phyloP scores from a whole-genome alignment of 495 filamentous ascomycete genomes.

The Acidiella bohemica region DNA sequence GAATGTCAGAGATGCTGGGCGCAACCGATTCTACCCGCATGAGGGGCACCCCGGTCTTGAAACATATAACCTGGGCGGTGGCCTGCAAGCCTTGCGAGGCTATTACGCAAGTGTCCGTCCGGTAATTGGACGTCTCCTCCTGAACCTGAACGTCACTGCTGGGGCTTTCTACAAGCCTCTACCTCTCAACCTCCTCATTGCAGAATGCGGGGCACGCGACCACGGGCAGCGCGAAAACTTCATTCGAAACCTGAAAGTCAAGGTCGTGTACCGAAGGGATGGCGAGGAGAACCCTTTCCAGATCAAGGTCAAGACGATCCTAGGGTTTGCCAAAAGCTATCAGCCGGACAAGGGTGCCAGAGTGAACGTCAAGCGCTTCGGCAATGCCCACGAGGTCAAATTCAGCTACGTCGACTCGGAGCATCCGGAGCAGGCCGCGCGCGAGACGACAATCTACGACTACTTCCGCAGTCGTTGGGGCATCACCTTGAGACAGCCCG shows the following conservation, averaged over 20 bases:
- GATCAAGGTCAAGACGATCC: constrained; percentile 11
- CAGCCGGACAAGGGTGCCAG: no score
- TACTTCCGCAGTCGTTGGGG: constrained; percentile 32
- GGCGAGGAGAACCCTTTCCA: neutral
- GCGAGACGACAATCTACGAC: constrained; percentile 13
- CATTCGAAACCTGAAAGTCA: constrained; percentile 20
- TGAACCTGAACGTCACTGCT: constrained; percentile 38
- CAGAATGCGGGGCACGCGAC: constrained; percentile 11
- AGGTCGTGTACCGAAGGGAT: constrained; percentile 20
- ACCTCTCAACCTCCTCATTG: constrained; percentile 22
- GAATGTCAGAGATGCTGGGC: constrained; percentile 24
- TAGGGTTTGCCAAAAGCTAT: neutral
- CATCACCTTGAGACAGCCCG: constrained; percentile 26
- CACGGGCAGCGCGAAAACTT: constrained; percentile 9
- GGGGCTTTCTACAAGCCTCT: constrained; percentile 32
- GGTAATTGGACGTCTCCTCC: constrained; percentile 28
- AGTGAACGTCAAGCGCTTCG: constrained; percentile 1
- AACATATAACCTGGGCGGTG: constrained; percentile 22
- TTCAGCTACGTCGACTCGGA: constrained; percentile 30
- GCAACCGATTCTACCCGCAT: constrained; percentile 25
- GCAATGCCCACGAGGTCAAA: constrained; percentile 31
- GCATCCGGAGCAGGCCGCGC: neutral
- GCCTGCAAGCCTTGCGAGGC: constrained; percentile 34
- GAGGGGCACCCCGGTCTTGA: constrained; percentile 11
- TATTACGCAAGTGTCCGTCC: constrained; percentile 37